These are phyloP conservation scores for Trypanosoma avium DNA, from an alignment of 208 protist genomes.

Conservation along the genomic window DNA sequence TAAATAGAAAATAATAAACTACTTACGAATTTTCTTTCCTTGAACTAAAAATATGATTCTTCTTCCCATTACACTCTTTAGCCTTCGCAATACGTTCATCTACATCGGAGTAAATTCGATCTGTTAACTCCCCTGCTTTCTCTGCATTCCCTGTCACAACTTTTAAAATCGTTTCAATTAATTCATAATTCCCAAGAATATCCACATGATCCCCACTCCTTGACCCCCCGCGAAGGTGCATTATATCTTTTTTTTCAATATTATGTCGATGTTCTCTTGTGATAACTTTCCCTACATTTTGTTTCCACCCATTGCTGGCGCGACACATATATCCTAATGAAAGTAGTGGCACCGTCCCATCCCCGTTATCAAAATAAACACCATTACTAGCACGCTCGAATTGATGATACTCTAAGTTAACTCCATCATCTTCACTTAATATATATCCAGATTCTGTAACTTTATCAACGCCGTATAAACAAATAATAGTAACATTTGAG, in stretches of 20 bases:
- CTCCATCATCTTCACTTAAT: constrained; percentile 14
- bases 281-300: constrained; percentile 76
- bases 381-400: constrained; percentile 42
- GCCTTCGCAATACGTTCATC: constrained; percentile 49
- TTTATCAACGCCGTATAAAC: constrained; percentile 89
- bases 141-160: constrained; percentile 69
- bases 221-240: constrained; percentile 63
- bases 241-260: neutral
- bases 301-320: constrained; percentile 80
- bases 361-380: constrained; percentile 74
- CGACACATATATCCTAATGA: constrained; percentile 92
- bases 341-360: constrained; percentile 90
- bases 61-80: constrained; percentile 36
- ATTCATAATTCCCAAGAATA: constrained; percentile 84
- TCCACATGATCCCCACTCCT: constrained; percentile 87
- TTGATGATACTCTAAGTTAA: constrained; percentile 26
- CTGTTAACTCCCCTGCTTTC: constrained; percentile 30
- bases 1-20: too few relatives aligned
- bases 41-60: too few relatives aligned
- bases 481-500: constrained; percentile 80
- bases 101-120: constrained; percentile 71
- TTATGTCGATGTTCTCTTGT: constrained; percentile 80
- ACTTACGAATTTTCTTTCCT: too few relatives aligned
- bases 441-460: constrained; percentile 81
- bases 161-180: constrained; percentile 77